Conservation (phyloP, 108 stramenopile genomes). For the Stephanodiscus minutulus region DNA sequence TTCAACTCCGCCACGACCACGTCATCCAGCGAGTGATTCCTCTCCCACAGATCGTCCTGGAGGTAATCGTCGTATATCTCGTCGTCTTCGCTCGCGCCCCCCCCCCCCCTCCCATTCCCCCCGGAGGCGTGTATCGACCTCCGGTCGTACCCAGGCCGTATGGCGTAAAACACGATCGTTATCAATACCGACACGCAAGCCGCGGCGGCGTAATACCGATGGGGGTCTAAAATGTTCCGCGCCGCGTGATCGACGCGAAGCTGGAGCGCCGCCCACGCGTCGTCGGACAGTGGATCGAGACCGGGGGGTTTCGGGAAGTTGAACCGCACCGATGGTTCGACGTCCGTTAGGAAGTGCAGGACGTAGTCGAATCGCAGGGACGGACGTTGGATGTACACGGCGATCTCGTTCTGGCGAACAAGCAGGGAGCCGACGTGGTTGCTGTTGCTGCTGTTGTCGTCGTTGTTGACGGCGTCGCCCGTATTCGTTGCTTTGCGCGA, state of each 20-base stretch:
- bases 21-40: slow-evolving; percentile 41
- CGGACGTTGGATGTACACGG: slow-evolving; percentile 50
- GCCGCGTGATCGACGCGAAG: slow-evolving; percentile 56
- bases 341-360: slow-evolving; percentile 24
- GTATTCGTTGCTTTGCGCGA: no score
- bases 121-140: slow-evolving; percentile 18
- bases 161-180: slow-evolving; percentile 38
- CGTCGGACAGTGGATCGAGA: slow-evolving; percentile 36
- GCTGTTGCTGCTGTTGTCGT: no score
- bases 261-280: slow-evolving; percentile 52
- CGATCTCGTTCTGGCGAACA: slow-evolving; percentile 35
- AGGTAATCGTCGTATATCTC: slow-evolving; percentile 44
- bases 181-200: slow-evolving; percentile 22
- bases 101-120: slow-evolving; percentile 4
- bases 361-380: slow-evolving; percentile 26
- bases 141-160: slow-evolving; percentile 42
- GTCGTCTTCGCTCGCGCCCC: slow-evolving; percentile 27
- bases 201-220: slow-evolving; percentile 38
- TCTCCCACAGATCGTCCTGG: slow-evolving; percentile 38
- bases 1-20: slow-evolving; percentile 43
- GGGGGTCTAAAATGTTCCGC: slow-evolving; percentile 49
- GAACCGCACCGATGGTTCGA: slow-evolving; percentile 49
- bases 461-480: neutral
- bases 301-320: slow-evolving; percentile 40
- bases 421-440: no score